Percentiles rank a stretch among this genome's conserved stretches.
Evolutionary conservation across 768 basidiomycete genomes (phyloP).

Genomic region (Termitomyces sp.): DNA sequence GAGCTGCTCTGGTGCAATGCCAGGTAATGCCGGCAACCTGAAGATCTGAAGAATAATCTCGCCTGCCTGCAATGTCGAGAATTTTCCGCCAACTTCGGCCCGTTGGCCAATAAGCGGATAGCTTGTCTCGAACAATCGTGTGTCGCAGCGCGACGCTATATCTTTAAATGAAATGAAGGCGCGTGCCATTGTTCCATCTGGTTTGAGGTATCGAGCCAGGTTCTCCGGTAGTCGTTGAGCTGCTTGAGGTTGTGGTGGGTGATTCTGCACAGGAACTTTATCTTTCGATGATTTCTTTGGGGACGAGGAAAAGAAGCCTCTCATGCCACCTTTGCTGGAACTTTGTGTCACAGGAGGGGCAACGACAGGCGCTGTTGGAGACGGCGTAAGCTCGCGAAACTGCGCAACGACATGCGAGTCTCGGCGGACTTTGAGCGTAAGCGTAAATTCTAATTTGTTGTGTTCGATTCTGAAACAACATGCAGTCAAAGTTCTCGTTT

Average conservation of each 20-base stretch:
- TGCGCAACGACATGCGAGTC: slow-evolving; percentile 83
- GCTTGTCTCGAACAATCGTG: slow-evolving; percentile 76
- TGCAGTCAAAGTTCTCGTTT: not conserved
- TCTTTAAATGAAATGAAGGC: slow-evolving; percentile 90
- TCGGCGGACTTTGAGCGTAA: slow-evolving; percentile 81
- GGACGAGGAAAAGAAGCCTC: slow-evolving; percentile 71
- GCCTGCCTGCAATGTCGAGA: slow-evolving; percentile 69
- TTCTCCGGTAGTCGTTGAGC: slow-evolving; percentile 61
- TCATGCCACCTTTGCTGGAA: slow-evolving; percentile 61
- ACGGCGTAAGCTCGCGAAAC: slow-evolving; percentile 56
- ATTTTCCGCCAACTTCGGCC: slow-evolving; percentile 48
- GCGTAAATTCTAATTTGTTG: slow-evolving; percentile 91
- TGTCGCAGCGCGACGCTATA: slow-evolving; percentile 77
- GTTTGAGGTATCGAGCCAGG: slow-evolving; percentile 75
- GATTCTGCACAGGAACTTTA: slow-evolving; percentile 30
- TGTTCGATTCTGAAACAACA: slow-evolving; percentile 62
- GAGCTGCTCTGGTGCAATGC: slow-evolving; percentile 67
- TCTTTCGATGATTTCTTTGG: slow-evolving; percentile 61
- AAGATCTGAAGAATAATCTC: slow-evolving; percentile 90
- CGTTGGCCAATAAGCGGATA: slow-evolving; percentile 80
- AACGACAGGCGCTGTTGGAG: slow-evolving; percentile 26
- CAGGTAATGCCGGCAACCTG: slow-evolving; percentile 84
- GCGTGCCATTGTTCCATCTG: slow-evolving; percentile 84
- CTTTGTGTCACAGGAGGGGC: slow-evolving; percentile 40
- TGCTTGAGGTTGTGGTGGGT: slow-evolving; percentile 32